A percentile compares a stretch with the other conserved stretches of the same genome.
Evolutionary conservation across 2,329 filamentous ascomycete genomes (phyloP).

Genomic region (Penicillium griseofulvum): DNA sequence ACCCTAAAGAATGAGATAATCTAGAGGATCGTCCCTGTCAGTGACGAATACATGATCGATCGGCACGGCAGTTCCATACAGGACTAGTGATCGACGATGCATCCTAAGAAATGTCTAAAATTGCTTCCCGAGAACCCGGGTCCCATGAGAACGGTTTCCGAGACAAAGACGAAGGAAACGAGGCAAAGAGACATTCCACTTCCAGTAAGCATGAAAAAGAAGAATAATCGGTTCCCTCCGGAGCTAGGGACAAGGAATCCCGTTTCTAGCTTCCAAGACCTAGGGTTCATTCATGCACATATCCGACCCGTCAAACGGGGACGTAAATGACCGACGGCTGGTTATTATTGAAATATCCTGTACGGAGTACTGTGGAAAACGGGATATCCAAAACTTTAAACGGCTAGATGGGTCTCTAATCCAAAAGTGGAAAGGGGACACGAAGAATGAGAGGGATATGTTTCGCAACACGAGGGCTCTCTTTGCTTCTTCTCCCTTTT

Average conservation of each 20-base stretch:
- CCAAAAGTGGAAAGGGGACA: conserved; percentile 3
- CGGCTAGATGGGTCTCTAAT: background rate
- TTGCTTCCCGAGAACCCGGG: background rate
- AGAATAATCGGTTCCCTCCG: background rate
- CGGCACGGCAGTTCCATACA: conserved; percentile 1
- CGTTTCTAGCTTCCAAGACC: background rate
- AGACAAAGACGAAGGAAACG: conserved; percentile 1
- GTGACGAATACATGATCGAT: conserved; percentile 18
- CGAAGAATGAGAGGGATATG: conserved; percentile 14
- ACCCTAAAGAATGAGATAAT: background rate
- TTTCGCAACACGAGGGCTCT: conserved; percentile 12
- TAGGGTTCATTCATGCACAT: conserved; percentile 9
- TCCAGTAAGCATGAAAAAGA: background rate
- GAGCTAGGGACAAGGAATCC: background rate
- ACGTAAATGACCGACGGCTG: background rate
- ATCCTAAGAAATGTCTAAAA: conserved; percentile 8
- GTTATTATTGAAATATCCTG: conserved; percentile 6
- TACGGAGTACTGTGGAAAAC: background rate
- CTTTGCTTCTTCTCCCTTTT: conserved; percentile 16
- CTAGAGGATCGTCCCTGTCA: conserved; percentile 21
- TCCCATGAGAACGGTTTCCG: background rate
- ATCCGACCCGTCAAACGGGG: conserved; percentile 11
- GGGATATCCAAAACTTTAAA: conserved; percentile 1
- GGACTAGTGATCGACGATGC: conserved; percentile 12
- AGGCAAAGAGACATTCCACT: conserved; percentile 3